These are phyloP conservation scores for Hypoxylon fuscum DNA, from an alignment of 495 filamentous ascomycete genomes.

Conservation along the genomic window DNA sequence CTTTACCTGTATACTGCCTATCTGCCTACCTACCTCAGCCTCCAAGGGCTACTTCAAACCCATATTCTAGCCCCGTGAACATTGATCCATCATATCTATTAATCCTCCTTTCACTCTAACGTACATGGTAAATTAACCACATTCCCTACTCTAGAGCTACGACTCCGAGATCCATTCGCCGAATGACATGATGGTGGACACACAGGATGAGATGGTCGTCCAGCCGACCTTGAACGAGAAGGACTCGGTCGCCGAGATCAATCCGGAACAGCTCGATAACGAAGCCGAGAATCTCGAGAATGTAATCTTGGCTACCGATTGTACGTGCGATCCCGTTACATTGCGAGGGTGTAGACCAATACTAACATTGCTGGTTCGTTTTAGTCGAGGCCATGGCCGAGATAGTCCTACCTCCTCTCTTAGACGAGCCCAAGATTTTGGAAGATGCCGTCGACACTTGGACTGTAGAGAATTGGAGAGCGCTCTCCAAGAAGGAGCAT, in stretches of 20 bases:
- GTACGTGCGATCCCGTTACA: constrained; percentile 58
- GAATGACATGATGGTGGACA: constrained; percentile 76
- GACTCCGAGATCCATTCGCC: constrained; percentile 53
- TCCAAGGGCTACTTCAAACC: neutral
- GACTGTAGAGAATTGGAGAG: constrained; percentile 84
- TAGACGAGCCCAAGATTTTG: constrained; percentile 73
- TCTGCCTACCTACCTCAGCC: constrained; percentile 2
- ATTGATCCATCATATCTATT: constrained; percentile 11
- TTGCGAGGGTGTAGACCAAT: neutral
- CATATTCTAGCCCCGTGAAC: constrained; percentile 10
- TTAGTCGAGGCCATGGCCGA: constrained; percentile 86
- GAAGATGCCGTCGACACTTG: constrained; percentile 84
- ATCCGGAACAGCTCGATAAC: constrained; percentile 67
- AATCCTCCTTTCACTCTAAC: neutral
- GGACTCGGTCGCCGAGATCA: constrained; percentile 86
- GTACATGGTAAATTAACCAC: constrained; percentile 39
- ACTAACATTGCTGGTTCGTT: constrained; percentile 36
- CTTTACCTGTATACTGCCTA: constrained; percentile 20
- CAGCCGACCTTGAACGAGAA: constrained; percentile 72
- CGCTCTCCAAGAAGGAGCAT: constrained; percentile 77
- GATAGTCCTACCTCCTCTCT: constrained; percentile 67
- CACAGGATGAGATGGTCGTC: constrained; percentile 72
- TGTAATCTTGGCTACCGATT: constrained; percentile 73
- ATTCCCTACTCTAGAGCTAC: constrained; percentile 48
- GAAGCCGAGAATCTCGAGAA: constrained; percentile 54